These are phyloP conservation scores for Lactarius hengduanensis DNA, from an alignment of 768 basidiomycete species.

Conservation along the genomic window DNA sequence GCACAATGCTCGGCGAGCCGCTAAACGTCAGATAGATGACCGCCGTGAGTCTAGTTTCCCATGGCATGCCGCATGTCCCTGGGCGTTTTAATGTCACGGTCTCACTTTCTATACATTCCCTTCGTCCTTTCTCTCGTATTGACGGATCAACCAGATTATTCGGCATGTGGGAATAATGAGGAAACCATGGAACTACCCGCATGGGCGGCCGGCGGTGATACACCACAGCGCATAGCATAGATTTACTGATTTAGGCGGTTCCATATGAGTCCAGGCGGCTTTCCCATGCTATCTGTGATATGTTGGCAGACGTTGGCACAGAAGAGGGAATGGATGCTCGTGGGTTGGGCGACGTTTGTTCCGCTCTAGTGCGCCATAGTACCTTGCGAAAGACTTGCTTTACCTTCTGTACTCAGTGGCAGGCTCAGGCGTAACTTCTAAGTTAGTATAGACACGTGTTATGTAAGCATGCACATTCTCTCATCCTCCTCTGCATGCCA, in stretches of 20 bases:
- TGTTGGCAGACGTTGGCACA: conserved; percentile 2
- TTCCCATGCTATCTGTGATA: conserved; percentile 19
- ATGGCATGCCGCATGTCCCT: conserved; percentile 5
- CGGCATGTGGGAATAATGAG: conserved; percentile 38
- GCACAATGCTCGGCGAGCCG: conserved; percentile 92
- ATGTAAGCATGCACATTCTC: background rate
- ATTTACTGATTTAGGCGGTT: no score
- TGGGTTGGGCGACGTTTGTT: conserved; percentile 14
- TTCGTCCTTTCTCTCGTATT: background rate
- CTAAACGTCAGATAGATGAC: conserved; percentile 79
- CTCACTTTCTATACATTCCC: no score
- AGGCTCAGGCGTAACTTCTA: no score
- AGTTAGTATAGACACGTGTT: background rate
- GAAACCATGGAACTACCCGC: conserved; percentile 39
- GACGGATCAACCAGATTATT: conserved; percentile 30
- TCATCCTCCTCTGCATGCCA: conserved; percentile 7
- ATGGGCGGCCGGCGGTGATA: conserved; percentile 37
- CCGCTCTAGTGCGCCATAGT: background rate
- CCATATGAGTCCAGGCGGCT: no score
- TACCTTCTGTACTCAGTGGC: no score
- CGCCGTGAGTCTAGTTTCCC: conserved; percentile 39
- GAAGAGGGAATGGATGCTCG: background rate
- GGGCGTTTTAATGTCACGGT: no score
- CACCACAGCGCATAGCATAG: no score
- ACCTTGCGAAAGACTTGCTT: no score